Base-by-base conservation (phyloP, 352 stramenopile genomes). In the Phytophthora cactorum region DNA sequence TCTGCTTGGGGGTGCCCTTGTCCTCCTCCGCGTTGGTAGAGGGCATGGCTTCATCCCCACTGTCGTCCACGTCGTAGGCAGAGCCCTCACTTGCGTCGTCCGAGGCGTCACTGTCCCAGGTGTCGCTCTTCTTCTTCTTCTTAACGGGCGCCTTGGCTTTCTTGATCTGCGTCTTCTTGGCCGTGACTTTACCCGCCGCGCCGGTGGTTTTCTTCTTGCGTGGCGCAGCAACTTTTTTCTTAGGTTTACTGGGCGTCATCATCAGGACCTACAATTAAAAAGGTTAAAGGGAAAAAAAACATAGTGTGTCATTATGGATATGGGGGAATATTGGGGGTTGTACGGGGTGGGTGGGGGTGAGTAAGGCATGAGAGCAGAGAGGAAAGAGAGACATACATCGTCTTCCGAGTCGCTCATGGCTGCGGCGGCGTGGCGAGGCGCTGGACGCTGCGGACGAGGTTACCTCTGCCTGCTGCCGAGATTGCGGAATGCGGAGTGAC, bases 81-180 rank as follows among this genome's bases (percentile, higher is more conserved):
- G 68, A 60, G 45, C 65, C 53, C 4, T 75, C 66, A 4, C 39
- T 70, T 22, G 22, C 70, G 27, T 66, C 72, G 15, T 65, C 64
- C 7, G 55, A 36, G n/a, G 52, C 68, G n/a, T 84, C 70, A n/a
- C 78, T 77, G 49, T 82, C 70, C 54, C 77, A 79, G 49, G 63
- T 36, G 25, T 81, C 74, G 7, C 28, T 54, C 66, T 86, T 86
- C 63, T 89, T 86, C 63, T 89, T 93, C 54, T 73, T 77, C 50
- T 82, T 84, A 7, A 71, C 74, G 29, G 73, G 73, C 7, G 63
- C 60, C 29, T 72, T 62, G 4, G 66, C 57, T 39, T 78, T 80
- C 63, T 78, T 81, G 28, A 53, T 76, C 17, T 58, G 52, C 12
- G 57, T 69, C 39, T 77, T 88, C 45, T 79, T 76, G 17, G 70